These are phyloP conservation scores for Podaxis sp. DNA, from an alignment of 768 basidiomycete species.

Conservation along the genomic window DNA sequence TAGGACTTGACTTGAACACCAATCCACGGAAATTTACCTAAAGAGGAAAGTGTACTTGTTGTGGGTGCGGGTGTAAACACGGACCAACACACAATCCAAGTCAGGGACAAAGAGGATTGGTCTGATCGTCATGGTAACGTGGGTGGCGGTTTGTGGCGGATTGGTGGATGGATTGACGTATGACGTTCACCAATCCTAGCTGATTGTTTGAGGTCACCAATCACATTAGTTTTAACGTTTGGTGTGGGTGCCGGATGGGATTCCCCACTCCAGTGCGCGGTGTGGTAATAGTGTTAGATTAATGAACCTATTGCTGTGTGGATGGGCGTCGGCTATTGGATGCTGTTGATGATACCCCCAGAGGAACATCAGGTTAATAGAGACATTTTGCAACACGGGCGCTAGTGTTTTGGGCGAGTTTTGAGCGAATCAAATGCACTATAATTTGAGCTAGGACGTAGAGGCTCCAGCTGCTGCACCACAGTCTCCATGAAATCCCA, in stretches of 20 bases:
- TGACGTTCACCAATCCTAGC: too few species aligned
- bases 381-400: too few species aligned
- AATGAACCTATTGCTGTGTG: neutral
- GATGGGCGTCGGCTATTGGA: neutral
- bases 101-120: neutral
- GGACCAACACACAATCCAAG: neutral
- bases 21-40: neutral
- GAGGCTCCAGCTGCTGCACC: too few species aligned
- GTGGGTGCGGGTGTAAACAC: conserved; percentile 3
- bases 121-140: neutral
- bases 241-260: too few species aligned
- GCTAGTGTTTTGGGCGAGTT: too few species aligned
- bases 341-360: neutral
- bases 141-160: neutral
- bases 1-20: neutral
- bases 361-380: neutral
- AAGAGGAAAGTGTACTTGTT: neutral
- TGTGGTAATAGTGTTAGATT: neutral
- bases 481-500: too few species aligned
- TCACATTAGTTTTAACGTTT: too few species aligned
- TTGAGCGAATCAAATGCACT: too few species aligned
- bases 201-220: too few species aligned
- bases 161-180: neutral
- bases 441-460: too few species aligned
- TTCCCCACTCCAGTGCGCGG: neutral